Base-by-base conservation (phyloP, 805 yeast species). In the Tetrapisispora fleetii region DNA sequence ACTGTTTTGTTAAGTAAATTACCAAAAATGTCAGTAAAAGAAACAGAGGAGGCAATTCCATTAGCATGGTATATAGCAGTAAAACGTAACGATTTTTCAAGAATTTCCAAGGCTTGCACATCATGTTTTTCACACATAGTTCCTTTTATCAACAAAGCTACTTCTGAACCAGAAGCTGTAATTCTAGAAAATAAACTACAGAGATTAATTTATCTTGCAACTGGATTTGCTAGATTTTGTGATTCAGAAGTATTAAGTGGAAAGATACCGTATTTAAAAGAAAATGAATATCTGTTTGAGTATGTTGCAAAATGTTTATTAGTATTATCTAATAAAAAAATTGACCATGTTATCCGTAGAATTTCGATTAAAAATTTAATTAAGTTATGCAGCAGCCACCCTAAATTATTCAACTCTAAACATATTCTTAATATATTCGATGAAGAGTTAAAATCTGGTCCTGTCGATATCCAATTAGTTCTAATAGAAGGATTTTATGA, bases 11-110 rank as follows among this genome's bases (percentile, higher is more conserved):
- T 85, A 52, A 68, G 69, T 33, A 67, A 77, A 32, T 62, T 86
- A 32, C 81, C 90, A 2, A 81, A 77, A 52, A 76, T 82, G 64
- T 76, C 73, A 46, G 71, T 74, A 0, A 70, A 62, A 49, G 93
- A 85, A 54, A 63, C 86, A 9, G 77, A 77, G n/a, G 81, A 81
- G 57, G 95, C 91, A 0, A 75, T 86, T 62, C 88, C 89, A 1
- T 73, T 86, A 49, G 64, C 79, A 4, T 80, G 88, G 83, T 63
- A 63, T 9, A 66, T 85, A 0, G 73, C 85, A 2, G 57, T 53
- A 2, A 64, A 75, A 55, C 69, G 73, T 38, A 65, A 70, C 1
- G 79, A 77, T 45, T 71, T 75, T 0, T 48, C 58, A 0, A 76
- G 77, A 52, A 56, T 85, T 4, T 77, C 80, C 0, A 77, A 74